Conservation (phyloP, 768 basidiomycete species). For the Xerocomellus intermedius region DNA sequence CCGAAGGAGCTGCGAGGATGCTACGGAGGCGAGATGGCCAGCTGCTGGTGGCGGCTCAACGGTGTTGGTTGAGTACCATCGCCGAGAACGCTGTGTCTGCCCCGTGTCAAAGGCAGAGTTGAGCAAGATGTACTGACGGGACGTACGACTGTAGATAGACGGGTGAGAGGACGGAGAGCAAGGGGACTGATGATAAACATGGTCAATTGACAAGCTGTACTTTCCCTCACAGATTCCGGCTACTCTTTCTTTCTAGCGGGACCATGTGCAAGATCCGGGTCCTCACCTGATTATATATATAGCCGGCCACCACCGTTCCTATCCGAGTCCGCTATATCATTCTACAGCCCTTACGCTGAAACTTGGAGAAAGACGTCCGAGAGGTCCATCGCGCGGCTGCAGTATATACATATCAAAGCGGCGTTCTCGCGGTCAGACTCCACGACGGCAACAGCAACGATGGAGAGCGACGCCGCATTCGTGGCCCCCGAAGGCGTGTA, state of each 20-base stretch:
- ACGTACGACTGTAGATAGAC: conserved; percentile 20
- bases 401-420: background rate
- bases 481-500: conserved; percentile 90
- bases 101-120: background rate
- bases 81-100: conserved; percentile 19
- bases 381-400: background rate
- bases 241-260: background rate
- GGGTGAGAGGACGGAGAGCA: conserved; percentile 19
- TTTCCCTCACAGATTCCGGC: background rate
- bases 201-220: conserved; percentile 14
- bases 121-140: background rate
- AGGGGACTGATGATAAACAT: conserved; percentile 18
- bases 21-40: conserved; percentile 71
- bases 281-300: background rate
- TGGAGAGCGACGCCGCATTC: conserved; percentile 85
- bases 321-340: background rate
- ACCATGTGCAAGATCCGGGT: conserved; percentile 29
- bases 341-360: background rate
- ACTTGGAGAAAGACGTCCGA: background rate
- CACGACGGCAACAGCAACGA: conserved; percentile 27
- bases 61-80: conserved; percentile 50
- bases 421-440: conserved; percentile 17
- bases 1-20: conserved; percentile 63
- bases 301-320: conserved; percentile 8
- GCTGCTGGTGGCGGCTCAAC: conserved; percentile 73